Evolutionary conservation across 2,329 filamentous ascomycete genomes (phyloP), one percentile per base, ranked within the genome.

Genomic region (Conoideocrella luteorostrata): DNA sequence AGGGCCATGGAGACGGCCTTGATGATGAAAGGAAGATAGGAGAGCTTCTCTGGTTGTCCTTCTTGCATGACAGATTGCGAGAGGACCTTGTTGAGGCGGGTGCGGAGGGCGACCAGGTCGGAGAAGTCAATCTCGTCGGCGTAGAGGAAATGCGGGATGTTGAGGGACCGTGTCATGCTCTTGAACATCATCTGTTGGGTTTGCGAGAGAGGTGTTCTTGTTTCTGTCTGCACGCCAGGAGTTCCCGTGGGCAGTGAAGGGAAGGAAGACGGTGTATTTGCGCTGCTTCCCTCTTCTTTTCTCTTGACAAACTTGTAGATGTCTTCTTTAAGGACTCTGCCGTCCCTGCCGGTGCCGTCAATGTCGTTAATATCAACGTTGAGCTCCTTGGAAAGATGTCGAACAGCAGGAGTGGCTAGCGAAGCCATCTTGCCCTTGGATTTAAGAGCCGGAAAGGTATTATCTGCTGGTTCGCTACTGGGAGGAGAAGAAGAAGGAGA

Each of bases 111-210:
- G 46, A 81, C 80, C 4, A 98, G 76, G 30, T 76, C 72, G 34
- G 85, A 83, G 62, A 96, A 84, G 67, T 94, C 86, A 39, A 95
- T 73, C 60, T 91, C 87, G 65, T 95, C 89, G 30, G 88, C 85
- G 68, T 95, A 98, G 48, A 97, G 79, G 67, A 98, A 96, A 66
- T 97, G 93, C 0, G 93, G 93, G 55, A 96, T 97, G 40, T 68
- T 79, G 50, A 98, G 76, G 3, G 91, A 96, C 46, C 82, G 82
- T 12, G 91, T 96, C 93, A 98, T 98, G 47, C 82, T 78, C 70
- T 94, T 96, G 80, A 95, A 97, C 93, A 98, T 98, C 60, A 88
- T 85, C 29, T 78, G 75, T 67, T 97, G 91, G 12, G 87, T 85
- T 29, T 82, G 83, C 11, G 87, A 87, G 48, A 98, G 71, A 45